Base-by-base conservation (phyloP, 2,329 filamentous ascomycete genomes). In the Aspergillus proliferans region DNA sequence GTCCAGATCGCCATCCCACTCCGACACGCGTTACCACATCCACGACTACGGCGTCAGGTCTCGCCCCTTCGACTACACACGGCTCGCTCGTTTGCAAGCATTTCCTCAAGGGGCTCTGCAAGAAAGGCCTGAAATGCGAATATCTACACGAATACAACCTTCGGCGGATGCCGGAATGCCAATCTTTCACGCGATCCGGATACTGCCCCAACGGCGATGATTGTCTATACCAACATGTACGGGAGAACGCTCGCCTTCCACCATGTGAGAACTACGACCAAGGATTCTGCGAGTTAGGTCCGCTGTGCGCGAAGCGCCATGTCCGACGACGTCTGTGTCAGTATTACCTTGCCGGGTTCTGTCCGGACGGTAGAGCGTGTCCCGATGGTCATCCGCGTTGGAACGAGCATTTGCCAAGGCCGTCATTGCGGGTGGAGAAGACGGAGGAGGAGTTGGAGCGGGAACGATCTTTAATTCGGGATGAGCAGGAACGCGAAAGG, bases 91-190 rank as follows among this genome's bases (percentile, higher is more conserved):
- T 98, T 52, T 98, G 93, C 83, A 98, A 98, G 76, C 93, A 97
- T 78, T 97, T 93, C 85, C 84, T 97, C 64, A 88, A 94, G 56
- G 92, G 91, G 0, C 82, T 98, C 18, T 98, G 93, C 78, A 98
- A 98, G 68, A 97, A 97, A 73, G 93, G 92, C 62, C 86, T 96
- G 65, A 83, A 84, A 58, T 98, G 93, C 83, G 93, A 98, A 75
- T 98, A 97, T 64, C 78, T 97, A 44, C 93, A 98, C 78, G 93
- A 97, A 73, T 98, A 96, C 77, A 97, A 98, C 73, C 81, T 98
- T 59, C 85, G 93, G 55, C 91, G 93, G 71, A 97, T 97, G 89
- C 91, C 93, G 54, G 93, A 97, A 74, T 98, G 93, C 74, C 95
- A 95, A 65, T 95, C 95, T 71, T 97, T 92, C 72, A 85, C 90